phyloP scores from a whole-genome alignment of 148 eudicot species.

The Rhododendron henanense region DNA sequence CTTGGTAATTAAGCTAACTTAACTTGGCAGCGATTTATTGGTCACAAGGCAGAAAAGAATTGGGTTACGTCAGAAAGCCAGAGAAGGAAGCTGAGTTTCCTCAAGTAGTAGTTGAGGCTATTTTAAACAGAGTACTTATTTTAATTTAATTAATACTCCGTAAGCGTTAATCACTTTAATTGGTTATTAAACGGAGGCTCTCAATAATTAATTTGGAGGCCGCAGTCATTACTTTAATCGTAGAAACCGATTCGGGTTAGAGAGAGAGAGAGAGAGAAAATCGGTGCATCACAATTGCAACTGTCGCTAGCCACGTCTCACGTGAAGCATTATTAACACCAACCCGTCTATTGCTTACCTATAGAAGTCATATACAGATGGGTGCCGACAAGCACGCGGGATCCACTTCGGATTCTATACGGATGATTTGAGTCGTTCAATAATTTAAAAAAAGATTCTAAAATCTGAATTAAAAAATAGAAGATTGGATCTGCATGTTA shows the following conservation, averaged over 20 bases:
- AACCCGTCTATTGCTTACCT: too few species aligned
- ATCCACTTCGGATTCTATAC: accelerated
- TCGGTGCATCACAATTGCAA: conserved; percentile 1
- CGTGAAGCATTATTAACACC: too few species aligned
- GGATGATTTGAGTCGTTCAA: too few species aligned
- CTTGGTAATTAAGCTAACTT: neutral
- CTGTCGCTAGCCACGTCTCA: neutral
- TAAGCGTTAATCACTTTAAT: too few species aligned
- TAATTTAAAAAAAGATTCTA: too few species aligned
- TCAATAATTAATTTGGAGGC: neutral
- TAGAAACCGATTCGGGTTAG: neutral
- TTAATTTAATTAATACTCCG: too few species aligned
- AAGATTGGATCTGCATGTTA: too few species aligned
- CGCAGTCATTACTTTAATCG: neutral
- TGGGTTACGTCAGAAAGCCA: neutral
- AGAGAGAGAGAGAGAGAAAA: neutral
- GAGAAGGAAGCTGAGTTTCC: neutral
- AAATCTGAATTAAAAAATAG: too few species aligned
- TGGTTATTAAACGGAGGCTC: neutral
- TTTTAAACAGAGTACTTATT: neutral
- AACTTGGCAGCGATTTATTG: conserved; percentile 1
- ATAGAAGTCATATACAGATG: too few species aligned
- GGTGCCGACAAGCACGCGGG: too few species aligned
- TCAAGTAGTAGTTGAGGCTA: neutral
- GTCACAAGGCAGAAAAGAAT: neutral